Evolutionary conservation across 257 asterid genomes (phyloP).

Genomic region (Nicotiana paniculata): DNA sequence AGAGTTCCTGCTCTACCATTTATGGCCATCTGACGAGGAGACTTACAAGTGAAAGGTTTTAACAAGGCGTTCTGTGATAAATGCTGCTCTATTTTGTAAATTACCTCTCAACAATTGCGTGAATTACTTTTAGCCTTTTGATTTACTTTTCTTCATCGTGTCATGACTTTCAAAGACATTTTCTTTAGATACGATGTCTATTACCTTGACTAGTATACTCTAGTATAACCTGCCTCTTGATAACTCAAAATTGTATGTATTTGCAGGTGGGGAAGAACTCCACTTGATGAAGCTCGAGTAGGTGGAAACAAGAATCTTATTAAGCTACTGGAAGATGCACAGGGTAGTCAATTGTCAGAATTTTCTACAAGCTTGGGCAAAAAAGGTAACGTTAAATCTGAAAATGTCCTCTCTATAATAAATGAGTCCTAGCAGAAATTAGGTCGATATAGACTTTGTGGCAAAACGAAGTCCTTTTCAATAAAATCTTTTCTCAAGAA

Average conservation of each 20-base stretch:
- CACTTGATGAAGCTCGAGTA: conserved; percentile 58
- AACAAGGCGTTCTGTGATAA: neutral
- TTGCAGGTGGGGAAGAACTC: conserved; percentile 67
- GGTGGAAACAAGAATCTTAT: conserved; percentile 47
- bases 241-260: neutral
- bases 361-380: neutral
- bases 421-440: neutral
- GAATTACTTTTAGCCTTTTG: neutral
- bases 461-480: neutral
- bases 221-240: neutral
- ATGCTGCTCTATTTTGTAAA: neutral
- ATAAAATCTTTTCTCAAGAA: neutral
- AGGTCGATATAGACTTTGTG: neutral
- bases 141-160: neutral
- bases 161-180: neutral
- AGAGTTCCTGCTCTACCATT: too few relatives aligned
- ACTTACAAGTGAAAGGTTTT: neutral
- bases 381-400: conserved; percentile 13
- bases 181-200: neutral
- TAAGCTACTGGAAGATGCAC: conserved; percentile 53
- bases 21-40: too few relatives aligned
- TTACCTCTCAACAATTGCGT: neutral
- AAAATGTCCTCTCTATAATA: neutral
- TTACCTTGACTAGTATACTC: neutral
- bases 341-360: conserved; percentile 26